These are phyloP conservation scores for Paraconiothyrium sp. DNA, from an alignment of 2,329 filamentous ascomycete species.

Conservation along the genomic window DNA sequence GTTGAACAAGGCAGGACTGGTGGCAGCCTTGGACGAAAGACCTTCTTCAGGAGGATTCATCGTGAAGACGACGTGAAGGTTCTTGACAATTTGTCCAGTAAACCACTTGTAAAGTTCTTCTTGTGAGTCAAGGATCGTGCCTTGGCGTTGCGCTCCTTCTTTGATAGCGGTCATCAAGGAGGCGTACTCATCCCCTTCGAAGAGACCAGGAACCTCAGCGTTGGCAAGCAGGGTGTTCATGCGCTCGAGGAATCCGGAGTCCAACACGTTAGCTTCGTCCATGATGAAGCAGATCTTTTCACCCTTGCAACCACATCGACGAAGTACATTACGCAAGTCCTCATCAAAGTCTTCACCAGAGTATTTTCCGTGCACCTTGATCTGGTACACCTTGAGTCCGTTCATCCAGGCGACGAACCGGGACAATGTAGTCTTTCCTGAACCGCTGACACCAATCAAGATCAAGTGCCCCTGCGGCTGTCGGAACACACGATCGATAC, in stretches of 20 bases:
- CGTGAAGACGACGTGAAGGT: constrained; percentile 98
- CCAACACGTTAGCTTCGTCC: constrained; percentile 98
- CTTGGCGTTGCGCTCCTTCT: constrained; percentile 95
- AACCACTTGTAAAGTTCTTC: constrained; percentile 99
- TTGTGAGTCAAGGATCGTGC: constrained; percentile 92
- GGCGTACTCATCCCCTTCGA: constrained; percentile 98
- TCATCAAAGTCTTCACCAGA: constrained; percentile 99
- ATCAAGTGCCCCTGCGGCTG: constrained; percentile 99
- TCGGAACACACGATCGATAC: constrained; percentile 97
- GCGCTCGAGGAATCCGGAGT: constrained; percentile 97
- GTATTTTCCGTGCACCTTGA: constrained; percentile 99
- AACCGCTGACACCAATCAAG: constrained; percentile 96
- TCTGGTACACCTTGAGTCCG: constrained; percentile 97
- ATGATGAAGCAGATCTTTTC: constrained; percentile 99
- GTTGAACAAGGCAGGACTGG: constrained; percentile 98
- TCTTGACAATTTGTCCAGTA: constrained; percentile 98
- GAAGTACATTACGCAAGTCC: constrained; percentile 90
- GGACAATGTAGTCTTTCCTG: constrained; percentile 97
- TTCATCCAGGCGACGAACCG: constrained; percentile 99
- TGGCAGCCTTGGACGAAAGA: constrained; percentile 93
- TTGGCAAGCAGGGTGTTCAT: constrained; percentile 99
- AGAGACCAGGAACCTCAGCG: constrained; percentile 97
- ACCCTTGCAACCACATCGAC: constrained; percentile 94
- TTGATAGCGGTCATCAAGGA: constrained; percentile 99
- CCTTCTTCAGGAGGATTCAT: constrained; percentile 99